A percentile compares a stretch with the other conserved stretches of the same genome.
These are phyloP conservation scores for Pezicula neosporulosa DNA, from an alignment of 2,329 filamentous ascomycete genomes.

Conservation along the genomic window DNA sequence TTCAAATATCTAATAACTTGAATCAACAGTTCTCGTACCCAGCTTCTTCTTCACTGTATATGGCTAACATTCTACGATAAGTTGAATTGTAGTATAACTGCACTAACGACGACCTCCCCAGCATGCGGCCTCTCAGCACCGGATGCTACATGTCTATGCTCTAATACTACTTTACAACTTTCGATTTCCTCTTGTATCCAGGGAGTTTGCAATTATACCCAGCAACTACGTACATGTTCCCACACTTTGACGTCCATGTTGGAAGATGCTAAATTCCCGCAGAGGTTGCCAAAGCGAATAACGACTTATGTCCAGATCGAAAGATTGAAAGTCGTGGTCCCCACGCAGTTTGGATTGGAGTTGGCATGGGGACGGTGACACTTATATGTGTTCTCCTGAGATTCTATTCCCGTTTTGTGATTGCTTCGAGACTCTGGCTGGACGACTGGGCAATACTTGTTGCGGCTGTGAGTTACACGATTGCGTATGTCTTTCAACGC, in stretches of 20 bases:
- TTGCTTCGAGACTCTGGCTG: slow-evolving; percentile 12
- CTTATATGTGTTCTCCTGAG: slow-evolving; percentile 9
- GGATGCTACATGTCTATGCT: background rate
- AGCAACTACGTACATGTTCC: background rate
- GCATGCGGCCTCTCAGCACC: background rate
- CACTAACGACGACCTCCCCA: background rate
- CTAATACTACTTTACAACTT: background rate
- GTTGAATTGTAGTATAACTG: background rate
- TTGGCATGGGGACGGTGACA: background rate
- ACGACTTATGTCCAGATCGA: background rate
- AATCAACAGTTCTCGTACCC: too few species aligned
- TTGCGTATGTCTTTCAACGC: background rate
- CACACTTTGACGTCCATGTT: background rate
- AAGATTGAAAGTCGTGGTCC: background rate
- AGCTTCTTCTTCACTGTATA: background rate
- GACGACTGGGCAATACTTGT: slow-evolving; percentile 15
- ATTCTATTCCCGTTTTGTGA: slow-evolving; percentile 9
- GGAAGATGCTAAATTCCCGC: background rate
- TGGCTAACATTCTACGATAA: background rate
- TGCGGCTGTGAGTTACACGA: slow-evolving; percentile 7
- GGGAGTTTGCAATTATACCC: background rate
- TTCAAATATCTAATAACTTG: background rate
- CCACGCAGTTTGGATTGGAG: background rate
- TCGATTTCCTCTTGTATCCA: background rate
- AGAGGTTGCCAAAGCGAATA: background rate